A percentile compares a stretch with the other conserved stretches of the same genome.
phyloP scores from a whole-genome alignment of 2,329 filamentous ascomycete species.

The Aspergillus uvarum region DNA sequence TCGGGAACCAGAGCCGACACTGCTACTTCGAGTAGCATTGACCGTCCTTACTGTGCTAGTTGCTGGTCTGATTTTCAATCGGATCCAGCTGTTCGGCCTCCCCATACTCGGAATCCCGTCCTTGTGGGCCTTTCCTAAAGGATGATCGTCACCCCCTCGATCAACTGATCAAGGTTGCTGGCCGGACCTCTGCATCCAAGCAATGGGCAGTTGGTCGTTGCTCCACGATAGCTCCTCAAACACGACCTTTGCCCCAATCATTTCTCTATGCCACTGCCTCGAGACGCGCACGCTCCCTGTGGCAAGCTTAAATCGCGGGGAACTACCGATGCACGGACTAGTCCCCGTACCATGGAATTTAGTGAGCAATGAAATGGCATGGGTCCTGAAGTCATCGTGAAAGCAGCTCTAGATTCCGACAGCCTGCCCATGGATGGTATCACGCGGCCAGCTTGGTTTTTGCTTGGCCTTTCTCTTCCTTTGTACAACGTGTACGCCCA shows the following conservation, averaged over 20 bases:
- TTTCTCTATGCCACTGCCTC: constrained; percentile 9
- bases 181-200: constrained; percentile 18
- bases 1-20: not conserved
- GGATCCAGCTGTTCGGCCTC: constrained; percentile 18
- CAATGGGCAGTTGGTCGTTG: constrained; percentile 2
- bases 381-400: constrained; percentile 30
- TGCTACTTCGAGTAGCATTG: not conserved
- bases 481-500: constrained; percentile 10
- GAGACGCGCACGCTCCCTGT: constrained; percentile 16
- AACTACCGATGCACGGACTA: constrained; percentile 12
- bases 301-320: constrained; percentile 16
- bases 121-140: constrained; percentile 21
- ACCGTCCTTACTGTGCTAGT: constrained; percentile 5
- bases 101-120: constrained; percentile 23
- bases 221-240: constrained; percentile 16
- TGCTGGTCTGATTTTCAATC: constrained; percentile 1
- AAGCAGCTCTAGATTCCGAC: constrained; percentile 22
- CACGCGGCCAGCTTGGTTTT: constrained; percentile 25
- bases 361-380: constrained; percentile 18
- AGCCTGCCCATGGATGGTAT: constrained; percentile 20
- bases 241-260: constrained; percentile 4
- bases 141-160: constrained; percentile 18
- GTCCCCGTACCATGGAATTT: constrained; percentile 26
- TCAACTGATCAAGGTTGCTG: constrained; percentile 18
- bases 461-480: constrained; percentile 16